These are phyloP conservation scores for Tremella yokohamensis DNA, from an alignment of 768 basidiomycete species.

Conservation along the genomic window DNA sequence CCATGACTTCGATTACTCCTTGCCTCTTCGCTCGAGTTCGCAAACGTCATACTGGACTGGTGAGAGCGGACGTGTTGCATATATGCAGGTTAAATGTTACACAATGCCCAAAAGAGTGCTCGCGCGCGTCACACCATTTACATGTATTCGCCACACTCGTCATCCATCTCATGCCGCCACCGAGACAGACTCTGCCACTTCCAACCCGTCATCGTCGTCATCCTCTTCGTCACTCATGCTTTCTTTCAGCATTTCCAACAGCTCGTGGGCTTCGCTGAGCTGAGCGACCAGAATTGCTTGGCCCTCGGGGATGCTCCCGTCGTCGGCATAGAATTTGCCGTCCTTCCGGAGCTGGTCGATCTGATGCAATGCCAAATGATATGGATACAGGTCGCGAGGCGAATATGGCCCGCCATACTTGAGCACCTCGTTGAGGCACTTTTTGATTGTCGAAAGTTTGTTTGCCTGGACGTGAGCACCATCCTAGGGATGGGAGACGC, in stretches of 20 bases:
- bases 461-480: slow-evolving; percentile 65
- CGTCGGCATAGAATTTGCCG: slow-evolving; percentile 83
- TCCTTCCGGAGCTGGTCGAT: slow-evolving; percentile 90
- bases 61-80: too few relatives aligned
- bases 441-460: slow-evolving; percentile 93
- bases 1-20: too few relatives aligned
- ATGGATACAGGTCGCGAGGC: slow-evolving; percentile 88
- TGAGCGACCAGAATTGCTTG: slow-evolving; percentile 96
- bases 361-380: slow-evolving; percentile 90
- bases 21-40: too few relatives aligned
- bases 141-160: too few relatives aligned
- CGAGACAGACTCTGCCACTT: not conserved
- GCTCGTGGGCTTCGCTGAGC: slow-evolving; percentile 90
- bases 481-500: not conserved
- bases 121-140: too few relatives aligned
- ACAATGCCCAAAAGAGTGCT: too few relatives aligned
- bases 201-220: slow-evolving; percentile 26
- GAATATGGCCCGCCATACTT: slow-evolving; percentile 93
- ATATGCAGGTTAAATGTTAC: too few relatives aligned
- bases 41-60: too few relatives aligned
- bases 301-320: slow-evolving; percentile 88
- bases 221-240: slow-evolving; percentile 53
- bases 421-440: slow-evolving; percentile 89
- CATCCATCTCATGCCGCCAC: too few relatives aligned
- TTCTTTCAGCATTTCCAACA: slow-evolving; percentile 74